Evolutionary conservation across 1,139 yeast genomes (phyloP), one percentile per base, ranked within the genome.

Genomic region (Lodderomyces theae): DNA sequence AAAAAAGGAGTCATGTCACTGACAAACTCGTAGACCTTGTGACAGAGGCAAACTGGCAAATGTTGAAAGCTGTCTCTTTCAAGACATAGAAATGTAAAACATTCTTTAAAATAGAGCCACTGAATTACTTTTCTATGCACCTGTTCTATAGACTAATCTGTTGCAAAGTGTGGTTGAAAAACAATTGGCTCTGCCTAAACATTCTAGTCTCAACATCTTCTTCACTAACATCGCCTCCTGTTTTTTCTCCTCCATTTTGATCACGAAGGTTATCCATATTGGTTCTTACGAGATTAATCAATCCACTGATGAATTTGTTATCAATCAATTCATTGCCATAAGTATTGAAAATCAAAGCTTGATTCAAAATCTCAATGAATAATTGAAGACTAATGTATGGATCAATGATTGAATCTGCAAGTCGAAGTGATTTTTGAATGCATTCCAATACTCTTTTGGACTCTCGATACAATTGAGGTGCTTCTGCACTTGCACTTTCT

Each of bases 361-460:
- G 77, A 64, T 88, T 88, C 49, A 92, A 70, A 18, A 92, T 87
- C 63, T 92, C 97, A 38, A 92, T 82, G 66, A 92, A 90, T 43
- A 92, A 69, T 60, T 87, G 90, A 37, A 86, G 71, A 28, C 90
- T 82, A 11, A 81, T 83, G 47, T 79, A 82, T 3, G 84, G 80
- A 54, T 88, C 97, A 82, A 92, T 83, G 48, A 95, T 86, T 11
- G 95, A 86, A 60, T 92, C 97, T 0, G 97, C 96, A 8, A 88
- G 87, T 38, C 97, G 73, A 23, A 92, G 64, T 0, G 97, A 80
- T 51, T 92, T 71, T 48, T 72, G 78, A 28, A 72, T 58, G 46
- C 78, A 72, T 47, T 72, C 78, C 50, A 72, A 57, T 2, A 72
- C 77, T 35, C 77, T 54, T 45, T 69, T 70, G n/a, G 64, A 63